Conservation (phyloP, 2,329 filamentous ascomycete species). For the Blastomyces silverae region DNA sequence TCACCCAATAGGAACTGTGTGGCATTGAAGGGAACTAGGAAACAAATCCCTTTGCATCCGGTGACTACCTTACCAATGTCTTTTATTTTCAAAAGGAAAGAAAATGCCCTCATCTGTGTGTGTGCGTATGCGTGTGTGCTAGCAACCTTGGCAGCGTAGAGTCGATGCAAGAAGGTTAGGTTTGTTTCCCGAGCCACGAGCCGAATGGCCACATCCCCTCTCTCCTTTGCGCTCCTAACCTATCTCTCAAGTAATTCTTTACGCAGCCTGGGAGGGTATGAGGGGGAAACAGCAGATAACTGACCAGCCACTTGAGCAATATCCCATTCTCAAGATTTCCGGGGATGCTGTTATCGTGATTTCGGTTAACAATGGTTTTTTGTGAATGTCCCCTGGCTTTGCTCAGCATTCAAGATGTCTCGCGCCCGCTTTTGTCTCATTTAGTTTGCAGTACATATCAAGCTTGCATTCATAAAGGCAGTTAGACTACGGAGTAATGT, state of each 20-base stretch:
- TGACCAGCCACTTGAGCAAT: neutral
- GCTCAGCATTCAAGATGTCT: neutral
- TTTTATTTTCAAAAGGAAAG: neutral
- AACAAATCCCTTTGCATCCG: neutral
- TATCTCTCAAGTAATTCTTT: neutral
- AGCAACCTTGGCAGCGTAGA: slow-evolving; percentile 4
- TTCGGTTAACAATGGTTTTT: neutral
- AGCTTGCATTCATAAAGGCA: neutral
- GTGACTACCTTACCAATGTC: neutral
- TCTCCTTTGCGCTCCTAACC: neutral
- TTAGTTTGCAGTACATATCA: neutral
- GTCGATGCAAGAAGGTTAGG: neutral
- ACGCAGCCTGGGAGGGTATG: neutral
- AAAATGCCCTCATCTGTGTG: neutral
- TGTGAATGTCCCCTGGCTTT: neutral
- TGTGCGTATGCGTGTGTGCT: neutral
- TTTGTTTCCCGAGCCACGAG: neutral
- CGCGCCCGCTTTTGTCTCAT: neutral
- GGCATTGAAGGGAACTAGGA: neutral
- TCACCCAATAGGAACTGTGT: neutral
- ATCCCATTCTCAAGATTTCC: neutral
- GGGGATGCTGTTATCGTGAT: neutral
- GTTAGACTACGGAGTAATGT: too few species aligned
- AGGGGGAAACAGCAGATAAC: neutral
- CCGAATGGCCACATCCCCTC: neutral